Percentiles rank a stretch among this genome's conserved stretches.
These are phyloP conservation scores for Monosporascus sp. DNA, from an alignment of 2,329 filamentous ascomycete genomes.

Conservation along the genomic window DNA sequence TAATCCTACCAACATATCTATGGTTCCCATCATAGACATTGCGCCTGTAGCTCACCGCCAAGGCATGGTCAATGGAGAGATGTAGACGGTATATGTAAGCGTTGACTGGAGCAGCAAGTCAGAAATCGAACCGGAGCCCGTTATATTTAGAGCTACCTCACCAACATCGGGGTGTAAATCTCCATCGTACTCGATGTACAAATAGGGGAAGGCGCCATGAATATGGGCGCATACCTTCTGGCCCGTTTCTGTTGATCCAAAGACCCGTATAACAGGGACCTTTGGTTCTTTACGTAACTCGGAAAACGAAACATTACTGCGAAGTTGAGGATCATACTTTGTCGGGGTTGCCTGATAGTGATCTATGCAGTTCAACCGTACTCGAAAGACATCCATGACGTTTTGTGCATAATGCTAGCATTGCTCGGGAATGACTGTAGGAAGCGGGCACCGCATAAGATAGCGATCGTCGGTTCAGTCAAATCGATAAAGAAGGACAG, in stretches of 20 bases:
- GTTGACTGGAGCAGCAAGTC: conserved; percentile 47
- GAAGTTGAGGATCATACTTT: conserved; percentile 73
- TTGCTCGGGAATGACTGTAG: not conserved
- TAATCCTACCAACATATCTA: conserved; percentile 81
- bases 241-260: conserved; percentile 88
- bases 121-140: conserved; percentile 1
- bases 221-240: conserved; percentile 96
- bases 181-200: conserved; percentile 84
- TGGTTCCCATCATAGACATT: conserved; percentile 63
- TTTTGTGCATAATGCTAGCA: not conserved
- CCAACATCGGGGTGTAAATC: conserved; percentile 61
- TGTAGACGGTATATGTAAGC: conserved; percentile 74
- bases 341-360: conserved; percentile 81
- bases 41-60: conserved; percentile 78
- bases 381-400: conserved; percentile 68
- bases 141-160: conserved; percentile 33
- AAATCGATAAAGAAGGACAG: not conserved
- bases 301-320: conserved; percentile 55
- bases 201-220: conserved; percentile 90
- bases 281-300: conserved; percentile 60
- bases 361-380: conserved; percentile 93
- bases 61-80: conserved; percentile 82
- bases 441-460: not conserved
- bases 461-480: not conserved
- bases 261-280: conserved; percentile 82